Base-by-base conservation (phyloP, 1,284 basidiomycete genomes). In the Phlebopus sp. region DNA sequence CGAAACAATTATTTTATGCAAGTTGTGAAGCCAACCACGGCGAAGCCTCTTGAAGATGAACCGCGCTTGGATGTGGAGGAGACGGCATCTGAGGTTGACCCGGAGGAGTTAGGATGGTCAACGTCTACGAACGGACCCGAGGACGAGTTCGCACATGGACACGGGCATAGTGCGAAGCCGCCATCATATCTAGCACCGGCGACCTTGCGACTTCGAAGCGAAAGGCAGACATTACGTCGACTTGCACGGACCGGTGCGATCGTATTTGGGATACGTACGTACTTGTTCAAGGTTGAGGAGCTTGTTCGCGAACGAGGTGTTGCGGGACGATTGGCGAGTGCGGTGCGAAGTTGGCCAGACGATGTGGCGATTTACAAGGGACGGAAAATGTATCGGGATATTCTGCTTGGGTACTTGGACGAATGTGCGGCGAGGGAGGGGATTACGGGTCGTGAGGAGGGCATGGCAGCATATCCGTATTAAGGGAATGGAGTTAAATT, bases 1-100 rank as follows among this genome's bases (percentile, higher is more conserved):
- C 76, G 86, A 42, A 82, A 84, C 69, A 90, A 89, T 66, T 84
- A 84, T 67, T 73, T 77, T 56, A 70, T 86, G 49, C 82, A 85
- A 58, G 68, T 78, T 34, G 74, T 80, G 37, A 68, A 69, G 35
- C 62, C 70, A 13, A 40, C 55, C 23, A 50, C 58, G 30, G 52
- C 44, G 15, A 35, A 42, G 5, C 38, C 52, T 44, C 25, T 54
- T 46, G 38, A 32, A 14, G 32, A 6, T 15, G 50, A 59, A 27
- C 47, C 53, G 44, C 60, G 34, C 52, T 57, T 48, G 23, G 35
- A 47, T 10, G 50, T 42, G 7, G 46, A 53, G 34, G 44, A 51
- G 15, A 48, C 43, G 5, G 36, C 45, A 17, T 47, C 47, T 7
- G 60, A 64, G 31, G 56, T 77, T 21, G 81, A 86, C 59, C 74